phyloP scores from a whole-genome alignment of 768 basidiomycete genomes.

The Hygrophoropsis aurantiaca region DNA sequence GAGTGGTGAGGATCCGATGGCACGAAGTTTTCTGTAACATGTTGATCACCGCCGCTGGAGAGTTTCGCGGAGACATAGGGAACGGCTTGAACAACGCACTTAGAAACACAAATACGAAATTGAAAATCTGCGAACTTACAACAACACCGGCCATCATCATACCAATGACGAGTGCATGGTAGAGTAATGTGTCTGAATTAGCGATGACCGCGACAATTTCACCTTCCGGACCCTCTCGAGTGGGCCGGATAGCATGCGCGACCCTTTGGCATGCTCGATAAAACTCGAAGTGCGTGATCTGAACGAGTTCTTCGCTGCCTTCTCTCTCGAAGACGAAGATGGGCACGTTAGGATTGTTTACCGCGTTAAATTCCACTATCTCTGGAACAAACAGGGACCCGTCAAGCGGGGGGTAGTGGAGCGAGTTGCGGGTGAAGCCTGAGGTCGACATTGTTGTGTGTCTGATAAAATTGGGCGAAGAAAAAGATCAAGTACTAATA shows the following conservation, averaged over 20 bases:
- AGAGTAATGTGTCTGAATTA: conserved; percentile 35
- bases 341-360: conserved; percentile 31
- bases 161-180: conserved; percentile 41
- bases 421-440: neutral
- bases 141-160: conserved; percentile 36
- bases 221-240: conserved; percentile 28
- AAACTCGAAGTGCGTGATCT: conserved; percentile 43
- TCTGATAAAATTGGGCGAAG: neutral
- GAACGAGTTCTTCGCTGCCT: conserved; percentile 12
- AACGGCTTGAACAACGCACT: conserved; percentile 25
- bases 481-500: neutral
- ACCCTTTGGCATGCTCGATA: conserved; percentile 43
- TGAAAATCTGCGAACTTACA: conserved; percentile 23
- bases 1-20: conserved; percentile 37
- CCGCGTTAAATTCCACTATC: conserved; percentile 34
- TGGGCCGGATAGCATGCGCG: conserved; percentile 38
- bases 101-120: neutral
- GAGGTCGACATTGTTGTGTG: conserved; percentile 1
- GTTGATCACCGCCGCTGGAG: conserved; percentile 30
- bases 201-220: conserved; percentile 38
- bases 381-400: conserved; percentile 33
- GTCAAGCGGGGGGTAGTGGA: conserved; percentile 26
- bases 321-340: conserved; percentile 32
- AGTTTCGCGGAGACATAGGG: conserved; percentile 39
- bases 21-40: conserved; percentile 38